A percentile compares a stretch with the other conserved stretches of the same genome.
These are phyloP conservation scores for Zhuliangozyma blackwelliae DNA, from an alignment of 1,139 yeast genomes.

Conservation along the genomic window DNA sequence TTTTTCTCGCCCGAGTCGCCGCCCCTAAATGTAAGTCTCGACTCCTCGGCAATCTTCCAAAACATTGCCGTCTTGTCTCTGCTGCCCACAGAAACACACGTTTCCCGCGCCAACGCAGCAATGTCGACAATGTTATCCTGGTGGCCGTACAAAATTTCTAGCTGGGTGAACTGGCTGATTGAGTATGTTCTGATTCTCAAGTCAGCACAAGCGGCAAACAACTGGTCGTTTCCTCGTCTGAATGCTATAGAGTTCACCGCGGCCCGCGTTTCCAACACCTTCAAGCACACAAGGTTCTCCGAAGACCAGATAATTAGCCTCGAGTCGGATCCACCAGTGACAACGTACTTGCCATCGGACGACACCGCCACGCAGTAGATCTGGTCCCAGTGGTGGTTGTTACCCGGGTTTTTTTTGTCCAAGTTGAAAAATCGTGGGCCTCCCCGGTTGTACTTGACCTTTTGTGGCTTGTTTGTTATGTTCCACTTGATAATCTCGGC, in stretches of 20 bases:
- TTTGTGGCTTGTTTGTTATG: constrained; percentile 47
- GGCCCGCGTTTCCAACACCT: constrained; percentile 74
- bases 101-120: constrained; percentile 73
- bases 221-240: constrained; percentile 76
- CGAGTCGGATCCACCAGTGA: constrained; percentile 85
- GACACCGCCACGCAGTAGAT: constrained; percentile 78
- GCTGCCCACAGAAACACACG: constrained; percentile 93
- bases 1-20: constrained; percentile 60
- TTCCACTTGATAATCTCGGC: constrained; percentile 76
- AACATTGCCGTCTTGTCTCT: constrained; percentile 93
- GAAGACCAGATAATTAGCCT: constrained; percentile 82
- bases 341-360: constrained; percentile 82
- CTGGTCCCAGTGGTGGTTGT: constrained; percentile 70
- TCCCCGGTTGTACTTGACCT: constrained; percentile 63
- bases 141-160: constrained; percentile 91
- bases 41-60: constrained; percentile 96
- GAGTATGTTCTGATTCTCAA: constrained; percentile 84
- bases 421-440: constrained; percentile 42
- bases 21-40: constrained; percentile 89
- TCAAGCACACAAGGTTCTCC: constrained; percentile 68
- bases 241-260: constrained; percentile 70
- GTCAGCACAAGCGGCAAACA: constrained; percentile 92
- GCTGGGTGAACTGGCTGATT: constrained; percentile 79
- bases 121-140: constrained; percentile 86
- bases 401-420: constrained; percentile 33